Base-by-base conservation (phyloP, 495 filamentous ascomycete species). In the Hypoxylon fuscum region DNA sequence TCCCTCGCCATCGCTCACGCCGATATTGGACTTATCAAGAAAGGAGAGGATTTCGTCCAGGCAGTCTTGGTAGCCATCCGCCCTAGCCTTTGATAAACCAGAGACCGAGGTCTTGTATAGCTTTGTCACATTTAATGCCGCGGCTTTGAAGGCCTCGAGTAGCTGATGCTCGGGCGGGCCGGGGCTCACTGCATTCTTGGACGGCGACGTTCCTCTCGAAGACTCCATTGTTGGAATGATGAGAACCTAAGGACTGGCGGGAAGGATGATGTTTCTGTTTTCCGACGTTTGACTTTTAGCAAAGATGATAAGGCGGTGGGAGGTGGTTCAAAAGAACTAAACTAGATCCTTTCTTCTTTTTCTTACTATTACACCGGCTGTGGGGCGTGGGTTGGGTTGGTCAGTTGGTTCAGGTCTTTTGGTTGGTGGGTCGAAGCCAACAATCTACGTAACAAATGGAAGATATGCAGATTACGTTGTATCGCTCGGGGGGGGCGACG, bases 81-180 rank as follows among this genome's bases (percentile, higher is more conserved):
- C 76, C 18, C 87, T 85, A 14, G 92, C 83, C 59, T 88, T 87
- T n/a, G 86, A 79, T 64, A 91, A 86, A 17, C 91, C 89, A 49
- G 85, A 79, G 1, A 88, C 88, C 12, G 94, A 92, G 48, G 87
- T 91, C 73, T 96, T 97, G 77, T 97, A 98, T 23, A 99, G 87
- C 62, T 93, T 94, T 42, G 96, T 98, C 48, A 98, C 93, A 2
- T 96, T 96, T 17, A 97, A 80, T 11, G 96, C 96, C 18, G 96
- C 96, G 32, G 88, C 84, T 72, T 90, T 93, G 83, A 99, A 99
- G 49, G 90, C 87, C 48, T 93, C 88, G 42, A 96, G 83, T 35
- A 97, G 85, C 68, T 95, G 85, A 68, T 95, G 83, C 70, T 93
- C 91, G 10, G 89, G 83, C 20, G 88, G 86, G 54, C 90, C 90